phyloP scores from a whole-genome alignment of 139 green algal genomes.

The Gonium pectorale region DNA sequence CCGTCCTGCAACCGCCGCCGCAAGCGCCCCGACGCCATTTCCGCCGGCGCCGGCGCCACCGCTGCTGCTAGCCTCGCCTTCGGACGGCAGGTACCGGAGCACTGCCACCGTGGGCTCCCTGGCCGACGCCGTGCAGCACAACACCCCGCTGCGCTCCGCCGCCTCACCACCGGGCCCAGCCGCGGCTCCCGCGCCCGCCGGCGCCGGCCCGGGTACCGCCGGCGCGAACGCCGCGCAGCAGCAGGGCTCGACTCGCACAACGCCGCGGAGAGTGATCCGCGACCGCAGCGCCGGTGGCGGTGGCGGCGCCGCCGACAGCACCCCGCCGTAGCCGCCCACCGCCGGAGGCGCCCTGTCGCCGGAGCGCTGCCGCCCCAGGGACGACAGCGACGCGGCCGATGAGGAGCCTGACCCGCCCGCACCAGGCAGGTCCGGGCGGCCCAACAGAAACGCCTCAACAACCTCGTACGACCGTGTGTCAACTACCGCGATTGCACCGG shows the following conservation, averaged over 20 bases:
- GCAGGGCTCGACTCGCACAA: conserved; percentile 1
- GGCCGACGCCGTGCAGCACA: conserved; percentile 18
- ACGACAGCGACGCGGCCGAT: background rate
- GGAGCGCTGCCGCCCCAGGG: background rate
- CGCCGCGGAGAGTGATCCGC: conserved; percentile 15
- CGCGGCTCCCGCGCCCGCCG: background rate
- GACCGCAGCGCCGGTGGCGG: conserved; percentile 15
- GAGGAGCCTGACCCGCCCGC: background rate
- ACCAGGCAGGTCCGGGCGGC: background rate
- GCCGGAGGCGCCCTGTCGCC: background rate
- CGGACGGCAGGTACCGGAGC: background rate
- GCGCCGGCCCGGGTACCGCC: too few relatives aligned
- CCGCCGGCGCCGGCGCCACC: background rate
- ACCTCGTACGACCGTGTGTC: conserved; percentile 48
- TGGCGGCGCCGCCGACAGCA: conserved; percentile 21
- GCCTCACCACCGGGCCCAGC: background rate
- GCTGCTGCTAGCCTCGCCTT: background rate
- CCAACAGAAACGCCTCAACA: conserved; percentile 32
- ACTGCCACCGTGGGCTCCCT: conserved; percentile 16
- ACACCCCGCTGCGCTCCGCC: background rate
- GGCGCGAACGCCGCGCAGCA: conserved; percentile 9
- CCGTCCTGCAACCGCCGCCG: background rate
- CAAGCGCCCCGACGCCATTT: too few relatives aligned
- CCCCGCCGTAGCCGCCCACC: too few relatives aligned
- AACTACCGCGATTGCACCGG: conserved; percentile 17